A percentile compares a stretch with the other conserved stretches of the same genome.
Evolutionary conservation across 306 rosid species (phyloP).

Genomic region (Cajanus cajan): DNA sequence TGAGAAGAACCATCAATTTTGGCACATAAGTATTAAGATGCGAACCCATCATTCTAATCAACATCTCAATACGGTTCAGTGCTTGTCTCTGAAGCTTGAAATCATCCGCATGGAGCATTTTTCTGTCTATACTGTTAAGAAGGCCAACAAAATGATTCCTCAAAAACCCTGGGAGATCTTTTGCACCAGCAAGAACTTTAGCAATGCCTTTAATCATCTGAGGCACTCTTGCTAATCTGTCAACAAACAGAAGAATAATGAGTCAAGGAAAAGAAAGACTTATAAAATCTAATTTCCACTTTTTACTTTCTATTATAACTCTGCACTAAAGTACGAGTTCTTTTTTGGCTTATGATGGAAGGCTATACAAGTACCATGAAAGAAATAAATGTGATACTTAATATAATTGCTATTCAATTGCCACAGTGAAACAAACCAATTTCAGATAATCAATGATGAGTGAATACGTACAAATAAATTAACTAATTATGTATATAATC

Average conservation of each 20-base stretch:
- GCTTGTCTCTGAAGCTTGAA: conserved; percentile 74
- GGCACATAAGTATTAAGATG: conserved; percentile 90
- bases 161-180: conserved; percentile 88
- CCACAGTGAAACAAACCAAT: conserved; percentile 28
- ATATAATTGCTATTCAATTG: conserved; percentile 23
- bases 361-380: neutral
- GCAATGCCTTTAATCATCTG: conserved; percentile 80
- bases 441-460: conserved; percentile 11
- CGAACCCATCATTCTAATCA: conserved; percentile 89
- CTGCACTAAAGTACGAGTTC: conserved; percentile 6
- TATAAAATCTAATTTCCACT: conserved; percentile 4
- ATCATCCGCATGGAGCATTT: conserved; percentile 93
- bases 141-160: conserved; percentile 88
- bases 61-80: conserved; percentile 81
- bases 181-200: conserved; percentile 79
- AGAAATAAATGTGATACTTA: conserved; percentile 10
- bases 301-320: neutral
- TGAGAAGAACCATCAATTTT: conserved; percentile 87
- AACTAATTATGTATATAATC: neutral
- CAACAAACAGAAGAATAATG: conserved; percentile 36
- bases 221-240: conserved; percentile 87
- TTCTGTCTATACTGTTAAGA: conserved; percentile 82
- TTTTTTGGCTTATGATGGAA: neutral
- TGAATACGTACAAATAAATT: conserved; percentile 18
- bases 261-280: conserved; percentile 11